Evolutionary conservation across 228 moss, liverwort and hornwort species (phyloP), one percentile per base, ranked within the genome.

Genomic region (Sphagnum fallax): DNA sequence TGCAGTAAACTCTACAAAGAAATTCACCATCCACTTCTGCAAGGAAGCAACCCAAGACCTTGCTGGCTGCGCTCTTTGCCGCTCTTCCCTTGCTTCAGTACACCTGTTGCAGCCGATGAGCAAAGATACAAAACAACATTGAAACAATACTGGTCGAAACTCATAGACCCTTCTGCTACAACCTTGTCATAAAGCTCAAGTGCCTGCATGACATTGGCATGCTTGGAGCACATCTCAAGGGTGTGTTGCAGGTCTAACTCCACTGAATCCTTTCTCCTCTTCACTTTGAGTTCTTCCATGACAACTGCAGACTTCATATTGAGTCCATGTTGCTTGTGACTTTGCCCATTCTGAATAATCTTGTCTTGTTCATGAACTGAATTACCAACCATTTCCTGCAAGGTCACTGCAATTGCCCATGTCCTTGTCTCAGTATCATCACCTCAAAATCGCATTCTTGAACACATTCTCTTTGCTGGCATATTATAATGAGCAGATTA

Each of bases 201-300:
- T 8, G 93, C 97, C 57, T 83, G 77, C 58, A 93, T 74, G 4
- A 77, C 93, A 79, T 93, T 88, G 49, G 90, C 93, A 53, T 84
- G 80, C 79, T 97, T 97, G 32, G 97, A 97, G 53, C 91, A 93
- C 91, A 90, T 90, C 67, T 97, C 93, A 6, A 97, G 87, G 52
- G 93, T 88, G 67, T 88, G 81, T 8, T 91, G 93, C 60, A 97
- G 90, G 70, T 80, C 74, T 47, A 88, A 85, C 72, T 93, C 97
- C 0, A 76, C 79, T 5, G 90, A 76, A 64, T 80, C 84, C 62
- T 85, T 76, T 68, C 91, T 97, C 77, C 88, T 88, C 70, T 85
- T 93, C 10, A 76, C 70, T 79, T 81, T 95, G 49, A 68, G 80
- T 53, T 75, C 80, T 32, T 32, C 32, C 32, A 32, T 32, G 2